Evolutionary conservation across 129 eudicot species (phyloP).

Genomic region (Logfia minima): DNA sequence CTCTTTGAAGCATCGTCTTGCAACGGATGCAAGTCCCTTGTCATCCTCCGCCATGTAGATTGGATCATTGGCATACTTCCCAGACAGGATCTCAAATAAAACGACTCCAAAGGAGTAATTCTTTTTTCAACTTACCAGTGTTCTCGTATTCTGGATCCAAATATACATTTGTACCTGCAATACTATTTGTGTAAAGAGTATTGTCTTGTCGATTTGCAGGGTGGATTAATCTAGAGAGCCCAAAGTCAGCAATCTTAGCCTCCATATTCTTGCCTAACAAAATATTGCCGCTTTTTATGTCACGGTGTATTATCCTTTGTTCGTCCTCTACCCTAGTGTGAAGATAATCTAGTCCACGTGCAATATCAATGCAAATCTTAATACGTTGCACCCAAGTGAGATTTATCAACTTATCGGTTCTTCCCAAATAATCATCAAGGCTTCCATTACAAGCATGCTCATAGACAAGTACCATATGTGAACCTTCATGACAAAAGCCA

Average conservation of each 20-base stretch:
- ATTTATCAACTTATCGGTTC: not conserved
- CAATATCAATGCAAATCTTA: slow-evolving; percentile 4
- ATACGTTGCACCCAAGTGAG: slow-evolving; percentile 1
- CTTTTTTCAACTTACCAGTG: not conserved
- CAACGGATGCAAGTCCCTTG: not conserved
- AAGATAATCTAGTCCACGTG: not conserved
- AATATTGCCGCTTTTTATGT: not conserved
- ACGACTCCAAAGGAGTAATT: not conserved
- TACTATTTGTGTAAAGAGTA: not conserved
- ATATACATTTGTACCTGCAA: not conserved
- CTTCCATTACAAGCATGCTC: not conserved
- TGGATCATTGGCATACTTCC: not conserved
- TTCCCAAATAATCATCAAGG: not conserved
- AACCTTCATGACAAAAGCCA: not conserved
- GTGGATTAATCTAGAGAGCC: not conserved
- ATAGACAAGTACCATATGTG: slow-evolving; percentile 1
- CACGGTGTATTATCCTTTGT: not conserved
- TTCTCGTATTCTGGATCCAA: not conserved
- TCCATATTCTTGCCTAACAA: not conserved
- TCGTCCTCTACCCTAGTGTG: not conserved
- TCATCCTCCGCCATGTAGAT: not conserved
- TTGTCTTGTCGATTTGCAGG: not conserved
- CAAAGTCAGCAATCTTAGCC: slow-evolving; percentile 7
- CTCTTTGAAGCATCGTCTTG: not conserved
- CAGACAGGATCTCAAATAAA: slow-evolving; percentile 1